phyloP scores from a whole-genome alignment of 148 eudicot species.

The Rhododendron williamsianum region DNA sequence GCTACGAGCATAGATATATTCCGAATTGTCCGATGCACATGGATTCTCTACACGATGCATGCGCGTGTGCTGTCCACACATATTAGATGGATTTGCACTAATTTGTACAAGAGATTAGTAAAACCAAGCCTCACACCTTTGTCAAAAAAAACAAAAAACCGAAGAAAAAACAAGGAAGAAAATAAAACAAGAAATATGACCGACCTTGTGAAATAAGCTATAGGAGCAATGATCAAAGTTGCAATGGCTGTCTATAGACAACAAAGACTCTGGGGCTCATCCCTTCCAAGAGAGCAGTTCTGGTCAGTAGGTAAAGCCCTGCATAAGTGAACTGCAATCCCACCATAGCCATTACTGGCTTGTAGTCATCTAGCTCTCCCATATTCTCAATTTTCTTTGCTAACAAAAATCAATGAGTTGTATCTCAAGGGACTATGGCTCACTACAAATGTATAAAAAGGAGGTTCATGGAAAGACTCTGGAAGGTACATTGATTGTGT shows the following conservation, averaged over 20 bases:
- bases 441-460: too few species aligned
- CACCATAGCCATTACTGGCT: constrained; percentile 50
- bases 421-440: too few species aligned
- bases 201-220: constrained; percentile 47
- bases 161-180: neutral
- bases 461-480: too few species aligned
- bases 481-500: too few species aligned
- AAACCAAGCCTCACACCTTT: neutral
- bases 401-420: too few species aligned
- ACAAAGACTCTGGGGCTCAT: constrained; percentile 69
- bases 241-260: constrained; percentile 61
- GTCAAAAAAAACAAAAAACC: neutral
- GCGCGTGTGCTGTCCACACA: neutral
- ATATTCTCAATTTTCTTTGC: neutral
- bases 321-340: constrained; percentile 42
- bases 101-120: neutral
- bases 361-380: constrained; percentile 36
- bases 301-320: constrained; percentile 33
- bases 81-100: neutral
- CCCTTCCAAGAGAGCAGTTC: constrained; percentile 21
- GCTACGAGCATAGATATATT: too few species aligned
- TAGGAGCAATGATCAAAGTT: constrained; percentile 51
- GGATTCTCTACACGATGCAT: too few species aligned
- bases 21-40: too few species aligned
- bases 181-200: neutral